phyloP scores from a whole-genome alignment of 768 basidiomycete species.

The Lentinula guzmanii region DNA sequence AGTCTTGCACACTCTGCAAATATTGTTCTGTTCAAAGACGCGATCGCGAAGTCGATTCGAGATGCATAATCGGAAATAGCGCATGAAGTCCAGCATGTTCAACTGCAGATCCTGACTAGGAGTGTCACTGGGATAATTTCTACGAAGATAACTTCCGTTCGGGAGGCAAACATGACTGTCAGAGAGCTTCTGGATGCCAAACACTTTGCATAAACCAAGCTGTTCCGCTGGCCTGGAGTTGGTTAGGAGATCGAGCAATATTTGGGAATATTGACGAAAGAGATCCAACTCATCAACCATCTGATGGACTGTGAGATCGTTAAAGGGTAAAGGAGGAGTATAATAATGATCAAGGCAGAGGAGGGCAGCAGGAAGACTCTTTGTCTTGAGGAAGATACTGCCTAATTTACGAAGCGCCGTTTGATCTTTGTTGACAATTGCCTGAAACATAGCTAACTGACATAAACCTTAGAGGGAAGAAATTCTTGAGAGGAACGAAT shows the following conservation, averaged over 20 bases:
- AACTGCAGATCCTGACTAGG: not conserved
- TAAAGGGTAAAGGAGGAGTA: slow-evolving; percentile 17
- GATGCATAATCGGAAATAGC: slow-evolving; percentile 19
- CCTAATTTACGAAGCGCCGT: slow-evolving; percentile 25
- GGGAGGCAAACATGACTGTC: slow-evolving; percentile 21
- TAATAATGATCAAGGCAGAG: slow-evolving; percentile 41
- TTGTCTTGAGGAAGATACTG: slow-evolving; percentile 18
- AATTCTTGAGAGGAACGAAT: not conserved
- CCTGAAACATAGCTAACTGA: slow-evolving; percentile 18
- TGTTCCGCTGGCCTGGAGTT: slow-evolving; percentile 20
- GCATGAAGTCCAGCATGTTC: slow-evolving; percentile 14
- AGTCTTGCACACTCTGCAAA: slow-evolving; percentile 20
- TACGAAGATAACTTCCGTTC: slow-evolving; percentile 1
- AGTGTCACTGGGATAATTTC: not conserved
- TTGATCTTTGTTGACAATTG: slow-evolving; percentile 20
- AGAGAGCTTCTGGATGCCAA: slow-evolving; percentile 23
- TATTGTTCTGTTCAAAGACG: slow-evolving; percentile 22
- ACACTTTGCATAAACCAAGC: slow-evolving; percentile 22
- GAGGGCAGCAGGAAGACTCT: slow-evolving; percentile 27
- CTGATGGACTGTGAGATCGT: slow-evolving; percentile 16
- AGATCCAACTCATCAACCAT: slow-evolving; percentile 21
- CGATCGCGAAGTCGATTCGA: slow-evolving; percentile 17
- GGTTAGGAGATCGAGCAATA: slow-evolving; percentile 23
- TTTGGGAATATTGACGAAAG: slow-evolving; percentile 28
- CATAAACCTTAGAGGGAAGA: slow-evolving; percentile 1